These are phyloP conservation scores for Leccinum longicurvipes DNA, from an alignment of 768 basidiomycete species.

Conservation along the genomic window DNA sequence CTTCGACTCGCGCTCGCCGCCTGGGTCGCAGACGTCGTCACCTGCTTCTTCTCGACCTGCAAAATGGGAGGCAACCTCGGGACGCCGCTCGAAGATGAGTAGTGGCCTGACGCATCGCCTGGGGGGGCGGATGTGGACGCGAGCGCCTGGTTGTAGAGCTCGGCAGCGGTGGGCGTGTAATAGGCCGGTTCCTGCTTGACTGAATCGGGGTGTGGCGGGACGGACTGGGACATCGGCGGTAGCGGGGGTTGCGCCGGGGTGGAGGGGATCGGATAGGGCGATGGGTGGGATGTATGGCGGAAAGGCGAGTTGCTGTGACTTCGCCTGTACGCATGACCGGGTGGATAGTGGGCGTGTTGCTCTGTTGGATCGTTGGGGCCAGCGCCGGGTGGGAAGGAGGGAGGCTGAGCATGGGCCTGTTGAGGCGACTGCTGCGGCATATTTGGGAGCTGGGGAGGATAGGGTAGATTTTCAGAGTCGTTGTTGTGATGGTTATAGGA, in stretches of 20 bases:
- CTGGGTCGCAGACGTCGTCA: constrained; percentile 92
- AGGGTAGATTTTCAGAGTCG: constrained; percentile 23
- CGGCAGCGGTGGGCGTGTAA: constrained; percentile 51
- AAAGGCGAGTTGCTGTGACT: constrained; percentile 32
- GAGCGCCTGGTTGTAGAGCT: constrained; percentile 50
- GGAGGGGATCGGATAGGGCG: constrained; percentile 38
- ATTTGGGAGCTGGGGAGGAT: constrained; percentile 29
- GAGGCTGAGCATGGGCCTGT: constrained; percentile 36
- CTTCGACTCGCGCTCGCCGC: constrained; percentile 85
- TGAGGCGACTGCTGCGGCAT: constrained; percentile 28
- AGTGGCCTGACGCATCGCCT: constrained; percentile 26
- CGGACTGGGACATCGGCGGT: constrained; percentile 24
- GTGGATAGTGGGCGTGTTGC: constrained; percentile 34
- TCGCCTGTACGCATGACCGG: constrained; percentile 33
- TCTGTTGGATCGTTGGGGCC: constrained; percentile 34
- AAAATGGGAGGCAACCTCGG: constrained; percentile 78
- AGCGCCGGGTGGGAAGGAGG: constrained; percentile 32
- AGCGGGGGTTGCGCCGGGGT: constrained; percentile 27
- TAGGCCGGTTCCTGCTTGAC: constrained; percentile 43
- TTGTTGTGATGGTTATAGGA: constrained; percentile 29
- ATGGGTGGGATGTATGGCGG: constrained; percentile 39
- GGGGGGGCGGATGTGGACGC: constrained; percentile 28
- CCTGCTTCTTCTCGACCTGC: constrained; percentile 91
- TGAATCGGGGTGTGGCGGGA: constrained; percentile 20
- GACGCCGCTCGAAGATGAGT: constrained; percentile 30